Evolutionary conservation across 129 eudicot species (phyloP), one percentile per base, ranked within the genome.

Genomic region (Centella asiatica): DNA sequence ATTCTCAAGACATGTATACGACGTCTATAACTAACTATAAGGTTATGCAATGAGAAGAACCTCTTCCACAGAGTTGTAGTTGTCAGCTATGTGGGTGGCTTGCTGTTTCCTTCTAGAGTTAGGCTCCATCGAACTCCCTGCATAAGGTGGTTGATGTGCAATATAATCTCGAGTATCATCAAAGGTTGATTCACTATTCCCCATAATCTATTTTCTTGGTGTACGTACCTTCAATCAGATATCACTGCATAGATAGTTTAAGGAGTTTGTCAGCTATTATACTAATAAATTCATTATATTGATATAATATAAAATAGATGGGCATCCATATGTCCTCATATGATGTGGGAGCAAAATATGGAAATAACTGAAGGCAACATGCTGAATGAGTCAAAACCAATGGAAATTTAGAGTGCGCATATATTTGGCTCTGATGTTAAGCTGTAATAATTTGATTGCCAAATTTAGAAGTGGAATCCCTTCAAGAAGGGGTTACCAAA

Each of bases 61-160:
- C 88, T 82, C 76, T 4, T 82, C 84, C 44, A 78, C 32, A 52
- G 83, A 77, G 59, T 27, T 68, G 71, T 62, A 82, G 70, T 78
- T 82, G 55, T 82, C 84, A 51, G 83, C 81, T 66, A 82, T 82
- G 54, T 34, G 62, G 19, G 69, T 19, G 3, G 78, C 39, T 40
- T 57, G 65, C 39, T 70, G 67, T 49, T 51, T 77, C 71, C 47
- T 70, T 37, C 64, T 58, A 51, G 46, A 22, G 31, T 45, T 46
- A 33, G 75, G 57, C 15, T 44, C 39, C 42, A 44, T n/a, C 46
- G 81, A 77, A 31, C 69, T 71, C 57, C 82, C 77, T 25, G 70
- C 57, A 44, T 27, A 18, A 26, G 64, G 20, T 4, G 65, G 54
- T 54, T 51, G 69, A 36, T 53, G 44, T 58, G 42, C 45, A 69